A percentile compares a stretch with the other conserved stretches of the same genome.
Conservation (phyloP, 148 eudicot genomes). For the Hydrangea macrophylla region DNA sequence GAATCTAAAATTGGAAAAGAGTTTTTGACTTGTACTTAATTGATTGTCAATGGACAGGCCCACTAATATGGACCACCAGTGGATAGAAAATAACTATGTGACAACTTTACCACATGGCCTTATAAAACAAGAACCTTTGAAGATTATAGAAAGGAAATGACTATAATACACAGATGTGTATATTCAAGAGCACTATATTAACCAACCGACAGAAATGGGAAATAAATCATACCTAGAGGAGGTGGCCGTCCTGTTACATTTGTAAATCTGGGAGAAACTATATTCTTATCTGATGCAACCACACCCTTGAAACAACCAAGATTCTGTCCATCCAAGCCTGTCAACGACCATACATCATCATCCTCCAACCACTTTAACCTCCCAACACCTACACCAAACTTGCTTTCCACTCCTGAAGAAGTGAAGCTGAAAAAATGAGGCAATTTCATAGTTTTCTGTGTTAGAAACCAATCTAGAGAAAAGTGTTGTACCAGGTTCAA, state of each 20-base stretch:
- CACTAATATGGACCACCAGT: neutral
- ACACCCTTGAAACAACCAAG: constrained; percentile 78
- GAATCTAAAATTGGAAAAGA: too few species aligned
- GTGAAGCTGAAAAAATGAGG: neutral
- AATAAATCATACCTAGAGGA: constrained; percentile 63
- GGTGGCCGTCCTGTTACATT: constrained; percentile 63
- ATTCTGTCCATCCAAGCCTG: constrained; percentile 56
- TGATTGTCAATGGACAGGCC: neutral
- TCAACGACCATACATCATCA: constrained; percentile 65
- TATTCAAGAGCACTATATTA: neutral
- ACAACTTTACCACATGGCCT: neutral
- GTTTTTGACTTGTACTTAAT: too few species aligned
- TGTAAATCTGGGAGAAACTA: constrained; percentile 54
- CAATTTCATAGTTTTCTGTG: neutral
- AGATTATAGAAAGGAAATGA: neutral
- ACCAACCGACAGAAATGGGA: constrained; percentile 2
- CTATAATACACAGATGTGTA: neutral
- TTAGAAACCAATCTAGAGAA: constrained; percentile 9
- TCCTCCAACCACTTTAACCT: constrained; percentile 68
- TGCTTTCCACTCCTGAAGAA: constrained; percentile 58
- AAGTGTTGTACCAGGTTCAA: constrained; percentile 56
- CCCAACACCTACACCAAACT: constrained; percentile 72
- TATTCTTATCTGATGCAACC: constrained; percentile 80
- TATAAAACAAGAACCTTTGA: neutral
- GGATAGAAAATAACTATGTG: neutral